Base-by-base conservation (phyloP, 805 yeast species). In the Scheffersomyces ergatensis region DNA sequence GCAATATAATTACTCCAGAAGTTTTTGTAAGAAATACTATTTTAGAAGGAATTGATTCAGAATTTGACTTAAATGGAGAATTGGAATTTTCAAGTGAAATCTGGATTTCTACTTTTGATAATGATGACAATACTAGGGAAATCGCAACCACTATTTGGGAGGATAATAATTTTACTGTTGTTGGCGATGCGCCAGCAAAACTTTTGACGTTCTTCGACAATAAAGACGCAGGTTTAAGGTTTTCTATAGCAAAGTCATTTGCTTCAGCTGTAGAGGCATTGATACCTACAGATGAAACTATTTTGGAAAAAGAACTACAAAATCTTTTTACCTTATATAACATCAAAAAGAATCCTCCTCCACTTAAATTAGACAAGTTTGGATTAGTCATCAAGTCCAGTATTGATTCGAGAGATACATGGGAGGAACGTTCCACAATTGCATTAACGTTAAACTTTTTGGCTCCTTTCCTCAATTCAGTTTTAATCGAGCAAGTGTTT, bases 381-480 rank as follows among this genome's bases (percentile, higher is more conserved):
- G 98, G 98, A 2, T 70, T 90, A 48, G 80, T 81, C 3, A 72
- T 85, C 34, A 82, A 84, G 49, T 58, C 82, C 1, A 72, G 83
- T 0, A 63, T 74, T 15, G 79, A 72, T 15, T 80, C 78, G 51
- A 78, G 74, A 47, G 98, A 89, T 53, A 71, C 78, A 2, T 90
- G 97, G 95, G 93, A 86, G 55, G 76, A 75, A 26, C 75, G 99
- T 57, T 79, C 90, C 47, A 95, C 97, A 21, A 70, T 83, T 43
- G 95, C 97, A 0, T 63, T 82, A 17, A 62, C 89, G 0, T 61
- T 89, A 40, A 77, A 77, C 45, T 70, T 76, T 32, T 61, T 84
- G 25, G 74, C 88, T 1, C 71, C 80, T 0, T 65, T 81, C 23
- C 65, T 67, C 23, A 49, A 54, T 11, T 56, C 59, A 1, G 36